Evolutionary conservation across 2,329 filamentous ascomycete genomes (phyloP).

Genomic region (Xylaria sp.): DNA sequence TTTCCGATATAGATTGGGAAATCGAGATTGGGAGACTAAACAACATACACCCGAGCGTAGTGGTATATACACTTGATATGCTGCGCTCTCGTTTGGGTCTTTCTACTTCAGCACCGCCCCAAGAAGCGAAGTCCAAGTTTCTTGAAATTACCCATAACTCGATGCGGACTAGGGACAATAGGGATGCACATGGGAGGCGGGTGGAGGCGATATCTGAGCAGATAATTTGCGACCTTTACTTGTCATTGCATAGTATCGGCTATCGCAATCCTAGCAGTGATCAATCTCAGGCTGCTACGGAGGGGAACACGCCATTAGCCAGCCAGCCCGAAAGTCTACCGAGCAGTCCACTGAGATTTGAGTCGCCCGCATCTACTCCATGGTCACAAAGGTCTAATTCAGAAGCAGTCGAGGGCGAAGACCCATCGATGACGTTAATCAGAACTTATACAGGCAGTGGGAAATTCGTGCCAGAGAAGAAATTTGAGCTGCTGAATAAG

Average conservation of each 20-base stretch:
- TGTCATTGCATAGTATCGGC: constrained; percentile 45
- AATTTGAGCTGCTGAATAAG: constrained; percentile 43
- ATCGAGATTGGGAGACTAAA: constrained; percentile 43
- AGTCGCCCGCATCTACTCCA: constrained; percentile 37
- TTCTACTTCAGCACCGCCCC: constrained; percentile 32
- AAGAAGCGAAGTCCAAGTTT: constrained; percentile 41
- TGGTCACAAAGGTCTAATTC: constrained; percentile 36
- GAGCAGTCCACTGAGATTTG: constrained; percentile 38
- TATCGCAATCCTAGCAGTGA: constrained; percentile 31
- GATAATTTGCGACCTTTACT: constrained; percentile 46
- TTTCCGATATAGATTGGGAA: constrained; percentile 42
- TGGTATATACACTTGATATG: constrained; percentile 37
- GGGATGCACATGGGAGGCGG: constrained; percentile 26
- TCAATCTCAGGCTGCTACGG: constrained; percentile 24
- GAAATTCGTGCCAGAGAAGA: constrained; percentile 41
- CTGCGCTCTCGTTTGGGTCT: constrained; percentile 32
- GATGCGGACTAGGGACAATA: constrained; percentile 6
- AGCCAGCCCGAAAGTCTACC: constrained; percentile 44
- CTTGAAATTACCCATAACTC: constrained; percentile 28
- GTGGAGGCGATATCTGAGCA: constrained; percentile 36
- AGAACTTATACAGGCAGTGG: constrained; percentile 48
- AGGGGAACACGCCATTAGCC: constrained; percentile 41
- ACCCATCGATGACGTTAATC: constrained; percentile 46
- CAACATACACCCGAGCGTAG: constrained; percentile 38
- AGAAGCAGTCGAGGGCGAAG: constrained; percentile 39